Evolutionary conservation across 495 filamentous ascomycete genomes (phyloP), one percentile per base, ranked within the genome.

Genomic region (Neurospora sp.): DNA sequence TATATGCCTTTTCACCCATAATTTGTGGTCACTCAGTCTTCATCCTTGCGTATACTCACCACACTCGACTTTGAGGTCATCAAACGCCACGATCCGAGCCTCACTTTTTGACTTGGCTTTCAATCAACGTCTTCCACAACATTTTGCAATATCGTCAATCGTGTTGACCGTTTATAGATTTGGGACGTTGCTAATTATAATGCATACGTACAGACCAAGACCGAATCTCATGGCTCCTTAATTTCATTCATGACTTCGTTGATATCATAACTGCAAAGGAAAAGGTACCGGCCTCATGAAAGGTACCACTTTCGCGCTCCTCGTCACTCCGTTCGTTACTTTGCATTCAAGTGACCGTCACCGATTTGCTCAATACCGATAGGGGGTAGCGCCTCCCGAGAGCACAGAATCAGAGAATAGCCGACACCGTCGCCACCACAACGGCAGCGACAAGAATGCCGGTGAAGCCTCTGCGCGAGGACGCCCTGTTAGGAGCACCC

Each of bases 381-480:
- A 61, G 12, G 22, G 46, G 42, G 3, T 9, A 53, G 48, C 22
- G 12, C 53, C 27, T 16, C 48, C 3, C 27, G 12, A 35, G 53
- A 35, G 5, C 14, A 11, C 53, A 61, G 5, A 35, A 61, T 61
- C 12, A 61, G 27, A 61, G 27, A 61, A 61, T 14, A 35, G 27
- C 53, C 20, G 27, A 61, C 53, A 35, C 53, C 53, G 7, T 18
- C 27, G 27, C 78, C 12, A 53, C 75, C 4, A 68, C 78, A 40
- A 77, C 72, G 1, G 73, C 76, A 3, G 73, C 79, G 7, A 74
- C 71, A 1, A 77, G 37, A 16, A 77, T 75, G 22, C 72, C 69
- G 66, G 27, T 61, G 70, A 77, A 1, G 75, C 77, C 14, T 73
- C 69, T 9, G 74, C 80, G 77, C 14, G 76, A 76, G 16, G 79